Percentiles rank a stretch among this genome's conserved stretches.
Evolutionary conservation across 192 early-diverging fungal genomes (phyloP).

Genomic region (Geranomyces michiganensis): DNA sequence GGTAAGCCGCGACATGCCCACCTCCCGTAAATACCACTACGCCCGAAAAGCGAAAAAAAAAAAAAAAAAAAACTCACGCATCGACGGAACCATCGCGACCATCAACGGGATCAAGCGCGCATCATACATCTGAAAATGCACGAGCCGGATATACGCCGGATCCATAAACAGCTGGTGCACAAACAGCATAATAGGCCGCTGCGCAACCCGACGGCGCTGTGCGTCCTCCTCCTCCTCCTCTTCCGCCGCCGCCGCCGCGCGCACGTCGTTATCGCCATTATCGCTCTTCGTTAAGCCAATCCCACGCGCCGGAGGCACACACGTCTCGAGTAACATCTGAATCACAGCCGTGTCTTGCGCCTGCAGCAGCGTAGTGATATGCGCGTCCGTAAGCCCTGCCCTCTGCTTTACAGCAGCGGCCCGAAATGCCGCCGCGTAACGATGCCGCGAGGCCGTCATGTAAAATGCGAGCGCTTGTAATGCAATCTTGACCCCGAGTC

Average conservation of each 20-base stretch:
- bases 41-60: too few relatives aligned
- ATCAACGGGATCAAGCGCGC: conserved; percentile 21
- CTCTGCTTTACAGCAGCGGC: not conserved
- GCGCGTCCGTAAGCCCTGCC: conserved; percentile 1
- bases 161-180: conserved; percentile 45
- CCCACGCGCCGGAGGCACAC: not conserved
- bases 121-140: conserved; percentile 42
- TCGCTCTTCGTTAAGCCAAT: not conserved
- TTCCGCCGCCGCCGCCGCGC: not conserved
- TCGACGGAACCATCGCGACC: conserved; percentile 40
- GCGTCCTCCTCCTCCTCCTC: not conserved
- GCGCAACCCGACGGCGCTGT: not conserved
- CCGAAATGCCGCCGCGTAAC: not conserved
- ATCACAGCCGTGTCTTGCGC: conserved; percentile 15
- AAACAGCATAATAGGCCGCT: conserved; percentile 23
- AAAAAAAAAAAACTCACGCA: conserved; percentile 49
- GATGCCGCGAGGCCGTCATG: conserved; percentile 3
- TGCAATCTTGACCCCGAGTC: not conserved
- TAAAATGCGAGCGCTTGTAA: not conserved
- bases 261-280: too few relatives aligned
- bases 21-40: too few relatives aligned
- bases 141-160: conserved; percentile 34
- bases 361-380: conserved; percentile 5
- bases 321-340: conserved; percentile 20
- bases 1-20: too few relatives aligned